Evolutionary conservation across 257 asterid genomes (phyloP).

Genomic region (Solanum virginianum): DNA sequence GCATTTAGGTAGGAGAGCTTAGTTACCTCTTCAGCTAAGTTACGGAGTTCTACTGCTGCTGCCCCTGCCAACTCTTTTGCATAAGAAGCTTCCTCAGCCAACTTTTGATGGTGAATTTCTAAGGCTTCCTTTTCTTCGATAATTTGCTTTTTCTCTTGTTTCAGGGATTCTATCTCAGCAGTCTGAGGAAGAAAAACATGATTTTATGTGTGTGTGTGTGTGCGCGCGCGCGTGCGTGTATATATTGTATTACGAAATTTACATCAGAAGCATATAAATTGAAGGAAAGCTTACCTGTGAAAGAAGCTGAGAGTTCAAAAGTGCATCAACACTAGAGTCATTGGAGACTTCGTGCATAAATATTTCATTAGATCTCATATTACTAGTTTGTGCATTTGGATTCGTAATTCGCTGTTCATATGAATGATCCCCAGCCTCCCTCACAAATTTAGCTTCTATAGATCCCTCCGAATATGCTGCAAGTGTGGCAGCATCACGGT

Average conservation of each 20-base stretch:
- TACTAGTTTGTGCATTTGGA: conserved; percentile 46
- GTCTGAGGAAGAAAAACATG: conserved; percentile 21
- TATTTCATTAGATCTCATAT: conserved; percentile 29
- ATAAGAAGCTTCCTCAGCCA: conserved; percentile 58
- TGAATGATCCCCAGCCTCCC: conserved; percentile 16
- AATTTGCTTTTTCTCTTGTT: conserved; percentile 51
- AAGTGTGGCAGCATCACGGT: conserved; percentile 12
- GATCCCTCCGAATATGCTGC: conserved; percentile 22
- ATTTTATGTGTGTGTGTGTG: background rate
- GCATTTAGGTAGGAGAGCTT: conserved; percentile 72
- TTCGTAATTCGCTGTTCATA: conserved; percentile 26
- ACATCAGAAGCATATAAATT: background rate
- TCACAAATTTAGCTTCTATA: conserved; percentile 10
- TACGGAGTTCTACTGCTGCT: conserved; percentile 79
- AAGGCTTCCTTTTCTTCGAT: conserved; percentile 50
- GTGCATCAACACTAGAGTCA: conserved; percentile 21
- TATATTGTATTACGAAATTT: background rate
- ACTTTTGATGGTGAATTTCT: conserved; percentile 44
- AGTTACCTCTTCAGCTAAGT: conserved; percentile 71
- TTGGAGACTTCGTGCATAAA: conserved; percentile 25
- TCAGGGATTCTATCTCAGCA: conserved; percentile 65
- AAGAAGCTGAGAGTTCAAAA: conserved; percentile 41
- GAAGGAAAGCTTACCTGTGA: conserved; percentile 27
- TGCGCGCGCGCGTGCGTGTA: too few relatives aligned
- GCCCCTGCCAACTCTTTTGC: conserved; percentile 81